phyloP scores from a whole-genome alignment of 139 green algal genomes.

The Tetradesmus lagerheimii region DNA sequence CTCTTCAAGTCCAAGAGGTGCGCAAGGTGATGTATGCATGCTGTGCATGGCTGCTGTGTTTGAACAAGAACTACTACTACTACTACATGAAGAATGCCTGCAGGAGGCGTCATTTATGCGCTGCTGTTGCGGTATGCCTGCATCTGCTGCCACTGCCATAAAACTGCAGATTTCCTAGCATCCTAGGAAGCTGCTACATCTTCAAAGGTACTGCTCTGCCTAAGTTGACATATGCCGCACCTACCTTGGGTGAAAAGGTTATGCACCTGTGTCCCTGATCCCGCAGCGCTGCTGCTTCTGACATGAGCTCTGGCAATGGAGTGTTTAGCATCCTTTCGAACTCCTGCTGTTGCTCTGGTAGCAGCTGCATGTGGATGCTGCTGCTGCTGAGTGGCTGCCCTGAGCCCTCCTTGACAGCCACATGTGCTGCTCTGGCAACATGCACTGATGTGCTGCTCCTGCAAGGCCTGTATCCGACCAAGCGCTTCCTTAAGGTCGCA shows the following conservation, averaged over 20 bases:
- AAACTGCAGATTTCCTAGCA: too few species aligned
- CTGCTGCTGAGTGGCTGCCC: not conserved
- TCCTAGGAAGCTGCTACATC: too few species aligned
- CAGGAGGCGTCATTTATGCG: too few species aligned
- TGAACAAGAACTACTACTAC: too few species aligned
- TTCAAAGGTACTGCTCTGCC: too few species aligned
- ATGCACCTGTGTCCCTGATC: conserved; percentile 53
- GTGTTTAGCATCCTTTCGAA: not conserved
- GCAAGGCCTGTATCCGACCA: not conserved
- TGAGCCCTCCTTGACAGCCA: not conserved
- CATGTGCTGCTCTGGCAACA: not conserved
- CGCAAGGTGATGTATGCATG: too few species aligned
- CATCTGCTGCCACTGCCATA: too few species aligned
- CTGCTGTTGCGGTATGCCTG: too few species aligned
- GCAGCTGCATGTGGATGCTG: not conserved
- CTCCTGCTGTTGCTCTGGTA: not conserved
- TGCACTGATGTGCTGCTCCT: not conserved
- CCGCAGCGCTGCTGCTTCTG: conserved; percentile 17
- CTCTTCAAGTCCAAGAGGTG: too few species aligned
- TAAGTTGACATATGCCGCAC: too few species aligned
- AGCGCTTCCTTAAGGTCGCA: not conserved
- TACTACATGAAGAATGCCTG: too few species aligned
- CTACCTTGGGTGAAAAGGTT: conserved; percentile 90
- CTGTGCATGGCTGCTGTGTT: too few species aligned
- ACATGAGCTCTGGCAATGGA: conserved; percentile 35